Conservation (phyloP, 2,329 filamentous ascomycete genomes). For the Botrytis squamosa region DNA sequence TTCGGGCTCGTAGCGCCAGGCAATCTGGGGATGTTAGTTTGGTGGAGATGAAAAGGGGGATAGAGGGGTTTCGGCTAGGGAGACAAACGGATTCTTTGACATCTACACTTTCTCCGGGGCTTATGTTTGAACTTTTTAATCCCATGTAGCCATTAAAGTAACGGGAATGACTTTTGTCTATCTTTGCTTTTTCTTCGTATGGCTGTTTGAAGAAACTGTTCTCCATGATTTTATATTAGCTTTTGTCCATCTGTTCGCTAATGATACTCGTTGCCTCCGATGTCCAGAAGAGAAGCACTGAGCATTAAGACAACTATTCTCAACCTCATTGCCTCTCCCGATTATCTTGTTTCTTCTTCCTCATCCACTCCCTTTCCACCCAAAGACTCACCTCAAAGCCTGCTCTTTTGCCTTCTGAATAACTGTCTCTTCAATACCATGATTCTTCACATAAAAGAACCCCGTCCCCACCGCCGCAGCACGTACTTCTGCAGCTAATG, state of each 20-base stretch:
- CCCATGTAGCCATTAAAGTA: slow-evolving; percentile 50
- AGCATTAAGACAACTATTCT: neutral
- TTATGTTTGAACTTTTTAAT: slow-evolving; percentile 47
- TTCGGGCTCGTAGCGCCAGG: slow-evolving; percentile 52
- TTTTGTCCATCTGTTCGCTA: neutral
- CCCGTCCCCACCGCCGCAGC: slow-evolving; percentile 46
- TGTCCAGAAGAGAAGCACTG: neutral
- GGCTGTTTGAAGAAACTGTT: slow-evolving; percentile 51
- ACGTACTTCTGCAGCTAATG: slow-evolving; percentile 43
- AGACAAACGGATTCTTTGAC: slow-evolving; percentile 46
- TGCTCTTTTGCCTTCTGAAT: slow-evolving; percentile 39
- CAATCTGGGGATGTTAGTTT: slow-evolving; percentile 33
- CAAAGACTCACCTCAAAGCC: slow-evolving; percentile 30
- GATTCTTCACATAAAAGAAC: slow-evolving; percentile 50
- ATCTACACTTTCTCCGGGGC: slow-evolving; percentile 50
- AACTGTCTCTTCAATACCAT: slow-evolving; percentile 42
- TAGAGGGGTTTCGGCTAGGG: neutral
- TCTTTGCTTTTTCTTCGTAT: slow-evolving; percentile 45
- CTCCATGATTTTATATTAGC: slow-evolving; percentile 14
- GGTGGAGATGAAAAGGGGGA: neutral
- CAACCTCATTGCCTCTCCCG: neutral
- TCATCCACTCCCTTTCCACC: no score
- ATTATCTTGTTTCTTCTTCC: no score
- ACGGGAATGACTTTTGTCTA: slow-evolving; percentile 39
- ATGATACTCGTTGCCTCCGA: accelerated